Evolutionary conservation across 2,329 filamentous ascomycete genomes (phyloP).

Genomic region (Arthrobotrys musiformis): DNA sequence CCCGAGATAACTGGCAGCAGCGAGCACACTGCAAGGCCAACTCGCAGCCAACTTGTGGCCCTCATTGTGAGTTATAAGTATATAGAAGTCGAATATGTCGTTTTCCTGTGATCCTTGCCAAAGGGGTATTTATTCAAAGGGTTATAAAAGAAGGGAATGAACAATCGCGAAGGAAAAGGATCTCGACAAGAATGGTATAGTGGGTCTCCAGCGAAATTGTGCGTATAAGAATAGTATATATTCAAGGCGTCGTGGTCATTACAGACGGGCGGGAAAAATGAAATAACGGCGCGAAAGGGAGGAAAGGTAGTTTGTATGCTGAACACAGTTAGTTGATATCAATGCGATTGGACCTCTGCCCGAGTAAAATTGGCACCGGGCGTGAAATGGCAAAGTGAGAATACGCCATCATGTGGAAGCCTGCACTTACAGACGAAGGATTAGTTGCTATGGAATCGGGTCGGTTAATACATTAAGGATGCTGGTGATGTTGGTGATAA

Average conservation of each 20-base stretch:
- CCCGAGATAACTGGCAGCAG: slow-evolving; percentile 41
- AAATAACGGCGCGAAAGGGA: slow-evolving; percentile 20
- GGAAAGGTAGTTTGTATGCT: background rate
- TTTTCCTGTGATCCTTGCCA: background rate
- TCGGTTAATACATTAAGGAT: slow-evolving; percentile 16
- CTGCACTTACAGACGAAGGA: slow-evolving; percentile 4
- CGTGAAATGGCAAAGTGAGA: background rate
- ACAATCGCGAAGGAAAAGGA: background rate
- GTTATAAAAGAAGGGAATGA: background rate
- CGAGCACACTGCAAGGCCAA: slow-evolving; percentile 44
- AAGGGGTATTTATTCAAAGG: background rate
- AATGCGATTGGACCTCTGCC: background rate
- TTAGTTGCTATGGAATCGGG: slow-evolving; percentile 12
- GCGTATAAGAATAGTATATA: slow-evolving; percentile 44
- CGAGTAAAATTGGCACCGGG: slow-evolving; percentile 1
- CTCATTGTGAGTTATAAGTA: slow-evolving; percentile 35
- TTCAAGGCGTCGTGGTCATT: slow-evolving; percentile 30
- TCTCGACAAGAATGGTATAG: slow-evolving; percentile 27
- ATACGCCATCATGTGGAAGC: background rate
- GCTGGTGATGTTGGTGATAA: slow-evolving; percentile 17
- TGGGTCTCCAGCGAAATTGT: background rate
- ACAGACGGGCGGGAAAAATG: background rate
- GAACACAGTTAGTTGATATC: background rate
- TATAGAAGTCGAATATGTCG: background rate
- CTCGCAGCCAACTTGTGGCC: slow-evolving; percentile 45